Evolutionary conservation across 805 yeast species (phyloP), one percentile per base, ranked within the genome.

Genomic region (Saccharomyces kudriavzevii): DNA sequence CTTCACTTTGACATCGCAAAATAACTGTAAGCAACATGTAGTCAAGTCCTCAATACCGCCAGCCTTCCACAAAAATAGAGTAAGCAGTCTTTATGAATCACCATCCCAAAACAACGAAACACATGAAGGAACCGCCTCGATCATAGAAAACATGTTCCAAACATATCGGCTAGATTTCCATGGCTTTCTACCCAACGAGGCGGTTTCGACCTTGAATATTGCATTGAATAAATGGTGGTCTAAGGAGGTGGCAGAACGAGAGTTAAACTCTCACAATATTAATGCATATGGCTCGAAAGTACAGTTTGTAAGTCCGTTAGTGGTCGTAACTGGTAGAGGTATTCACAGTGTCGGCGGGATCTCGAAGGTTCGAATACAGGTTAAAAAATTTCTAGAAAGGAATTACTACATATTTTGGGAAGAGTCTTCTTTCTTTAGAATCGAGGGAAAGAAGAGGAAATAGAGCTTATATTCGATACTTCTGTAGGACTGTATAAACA

Each of bases 291-390:
- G 76, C 1, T 54, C 69, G 0, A 67, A 65, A 28, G 83, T 76
- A 0, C 53, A 60, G 10, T 71, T 73, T 63, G 74, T 79, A 0
- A 71, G 67, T 0, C 78, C 80, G 0, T 60, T 85, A 6, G 63
- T 55, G 0, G 68, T 86, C 0, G 68, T 85, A 11, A 84, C 92
- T 0, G 92, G 94, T 0, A 68, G 88, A 57, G 94, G 94, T 0
- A 60, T 83, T 5, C 94, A 87, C 65, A 83, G 88, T 48, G 72
- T 64, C 1, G 80, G 78, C 4, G 88, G 89, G 0, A 62, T 70
- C 1, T 73, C 86, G 1, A 76, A 71, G 54, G 74, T 86, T 17
- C 74, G 74, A 54, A 65, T 56, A 1, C 61, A 75, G 1, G 79
- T 84, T 2, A 67, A 69, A 47, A 70, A 65, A 20, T 65, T 70